A percentile compares a stretch with the other conserved stretches of the same genome.
Conservation (phyloP, 805 yeast genomes). For the Peterozyma toletana region DNA sequence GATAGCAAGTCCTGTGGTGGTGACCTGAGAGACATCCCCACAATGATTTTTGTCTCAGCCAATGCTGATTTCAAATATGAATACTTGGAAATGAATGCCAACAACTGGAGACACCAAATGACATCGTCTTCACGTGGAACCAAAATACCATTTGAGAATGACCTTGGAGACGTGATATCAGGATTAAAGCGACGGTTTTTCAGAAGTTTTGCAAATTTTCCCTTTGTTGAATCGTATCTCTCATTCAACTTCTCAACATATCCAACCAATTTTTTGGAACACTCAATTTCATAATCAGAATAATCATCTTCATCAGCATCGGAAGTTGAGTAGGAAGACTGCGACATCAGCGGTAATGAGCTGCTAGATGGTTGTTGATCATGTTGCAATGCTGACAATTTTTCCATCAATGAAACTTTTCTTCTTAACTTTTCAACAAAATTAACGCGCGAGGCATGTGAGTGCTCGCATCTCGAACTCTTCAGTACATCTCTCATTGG, state of each 20-base stretch:
- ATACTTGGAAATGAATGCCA: conserved; percentile 92
- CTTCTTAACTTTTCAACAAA: too few relatives aligned
- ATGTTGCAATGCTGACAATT: too few relatives aligned
- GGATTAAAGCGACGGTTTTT: conserved; percentile 4
- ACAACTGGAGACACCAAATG: conserved; percentile 83
- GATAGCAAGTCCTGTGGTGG: conserved; percentile 25
- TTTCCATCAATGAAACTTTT: too few relatives aligned
- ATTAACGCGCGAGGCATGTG: too few relatives aligned
- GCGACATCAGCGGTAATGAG: too few relatives aligned
- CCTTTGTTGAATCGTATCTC: conserved; percentile 3
- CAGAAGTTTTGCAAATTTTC: conserved; percentile 4
- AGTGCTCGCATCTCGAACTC: too few relatives aligned
- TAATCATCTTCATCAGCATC: not conserved
- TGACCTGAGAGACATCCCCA: conserved; percentile 52
- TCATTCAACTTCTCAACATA: conserved; percentile 6
- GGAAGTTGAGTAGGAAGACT: too few relatives aligned
- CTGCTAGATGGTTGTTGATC: too few relatives aligned
- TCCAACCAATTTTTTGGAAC: conserved; percentile 1
- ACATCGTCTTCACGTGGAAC: conserved; percentile 91
- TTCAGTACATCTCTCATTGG: too few relatives aligned
- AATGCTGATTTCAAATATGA: conserved; percentile 68
- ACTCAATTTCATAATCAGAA: not conserved
- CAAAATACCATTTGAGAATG: conserved; percentile 61
- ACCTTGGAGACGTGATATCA: conserved; percentile 32
- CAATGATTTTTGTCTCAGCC: conserved; percentile 70